These are phyloP conservation scores for Trichoderma koningiopsis DNA, from an alignment of 2,329 filamentous ascomycete genomes.

Conservation along the genomic window DNA sequence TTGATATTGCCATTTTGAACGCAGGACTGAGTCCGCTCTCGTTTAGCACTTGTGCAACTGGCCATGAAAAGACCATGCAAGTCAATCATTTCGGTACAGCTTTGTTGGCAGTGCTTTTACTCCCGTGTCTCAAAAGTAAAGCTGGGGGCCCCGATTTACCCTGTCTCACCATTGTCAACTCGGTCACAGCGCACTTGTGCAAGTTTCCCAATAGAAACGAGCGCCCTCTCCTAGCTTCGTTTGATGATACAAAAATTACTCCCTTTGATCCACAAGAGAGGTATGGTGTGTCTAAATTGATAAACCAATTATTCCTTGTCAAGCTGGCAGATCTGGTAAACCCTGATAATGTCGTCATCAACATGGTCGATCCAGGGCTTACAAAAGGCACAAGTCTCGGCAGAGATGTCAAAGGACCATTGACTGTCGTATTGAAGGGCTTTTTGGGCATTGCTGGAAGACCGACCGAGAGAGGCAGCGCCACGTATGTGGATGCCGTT, in stretches of 20 bases:
- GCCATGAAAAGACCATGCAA: conserved; percentile 39
- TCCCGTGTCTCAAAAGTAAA: background rate
- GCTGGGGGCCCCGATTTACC: conserved; percentile 27
- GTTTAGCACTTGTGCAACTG: conserved; percentile 31
- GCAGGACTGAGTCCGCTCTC: conserved; percentile 33
- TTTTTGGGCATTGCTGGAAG: conserved; percentile 34
- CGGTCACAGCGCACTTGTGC: conserved; percentile 33
- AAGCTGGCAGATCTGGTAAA: conserved; percentile 41
- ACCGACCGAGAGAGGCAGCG: conserved; percentile 44
- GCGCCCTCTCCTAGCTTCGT: conserved; percentile 35
- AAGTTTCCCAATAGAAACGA: conserved; percentile 34
- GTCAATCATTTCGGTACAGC: conserved; percentile 39
- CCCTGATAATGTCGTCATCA: conserved; percentile 40
- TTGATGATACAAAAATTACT: conserved; percentile 32
- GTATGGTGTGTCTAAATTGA: conserved; percentile 38
- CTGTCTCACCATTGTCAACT: conserved; percentile 37
- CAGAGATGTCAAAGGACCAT: conserved; percentile 25
- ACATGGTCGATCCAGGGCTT: conserved; percentile 40
- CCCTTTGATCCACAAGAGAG: conserved; percentile 31
- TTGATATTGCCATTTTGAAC: conserved; percentile 40
- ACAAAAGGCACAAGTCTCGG: conserved; percentile 33
- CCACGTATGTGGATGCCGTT: conserved; percentile 50
- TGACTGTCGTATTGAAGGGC: background rate
- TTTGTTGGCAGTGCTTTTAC: conserved; percentile 33
- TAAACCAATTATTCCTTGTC: conserved; percentile 41